Base-by-base conservation (phyloP, 441 rosid species). In the Biscutella auriculata region DNA sequence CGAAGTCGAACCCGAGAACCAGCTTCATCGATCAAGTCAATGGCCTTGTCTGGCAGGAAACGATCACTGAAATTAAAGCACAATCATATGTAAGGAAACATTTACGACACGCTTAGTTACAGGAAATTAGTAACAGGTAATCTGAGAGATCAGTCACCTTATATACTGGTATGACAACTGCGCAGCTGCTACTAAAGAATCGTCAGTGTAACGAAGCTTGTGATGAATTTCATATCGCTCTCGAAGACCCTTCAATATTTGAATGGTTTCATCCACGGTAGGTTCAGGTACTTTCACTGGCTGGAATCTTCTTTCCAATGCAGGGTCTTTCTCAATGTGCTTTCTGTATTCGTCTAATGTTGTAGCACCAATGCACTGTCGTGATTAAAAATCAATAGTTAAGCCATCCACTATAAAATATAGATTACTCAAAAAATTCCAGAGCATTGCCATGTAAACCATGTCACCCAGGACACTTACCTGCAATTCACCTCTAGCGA, bases 1-100 rank as follows among this genome's bases (percentile, higher is more conserved):
- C 89, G 95, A 68, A 94, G 95, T n/a, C 95, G 86, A 72, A 94
- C 97, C 23, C 99, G 86, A 69, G 99, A 94, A 71, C 99, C 99
- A 65, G 97, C 99, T 76, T 94, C 99, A 80, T 94, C 97, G 28
- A 94, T 77, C 87, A 94, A 81, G 73, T 94, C 99, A 53, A 94
- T 94, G 35, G 99, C 99, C 75, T 94, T 94, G 73, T 94, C 97
- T 14, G 99, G 99, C 29, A 94, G 86, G 75, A 94, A 94, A 41
- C 96, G 97, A 51, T 90, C 97, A 78, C 99, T 94, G 80, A 9
- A 47, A 71, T 36, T 30, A 30, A 57, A 56, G 11, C 4, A 33
- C 10, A 47, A 33, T 36, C 49, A 34, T 14, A 36, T 47, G 42
- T 36, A 23, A 39, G 58, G n/a, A n/a, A 63, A 57, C 37, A 5